These are phyloP conservation scores for Quercus suber DNA, from an alignment of 306 rosid genomes.

Conservation along the genomic window DNA sequence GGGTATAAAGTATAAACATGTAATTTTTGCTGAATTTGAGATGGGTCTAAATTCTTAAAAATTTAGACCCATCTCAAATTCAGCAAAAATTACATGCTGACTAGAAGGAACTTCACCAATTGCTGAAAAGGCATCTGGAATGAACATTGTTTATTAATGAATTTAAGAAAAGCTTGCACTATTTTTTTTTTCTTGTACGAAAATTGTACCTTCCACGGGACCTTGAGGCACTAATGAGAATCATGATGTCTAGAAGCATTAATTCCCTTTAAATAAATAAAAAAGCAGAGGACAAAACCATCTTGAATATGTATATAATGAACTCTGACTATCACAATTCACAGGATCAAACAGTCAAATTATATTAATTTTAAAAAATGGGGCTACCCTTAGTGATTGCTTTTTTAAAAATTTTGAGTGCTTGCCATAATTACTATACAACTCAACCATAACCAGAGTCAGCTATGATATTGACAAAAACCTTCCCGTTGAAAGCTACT, in stretches of 20 bases:
- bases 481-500: background rate
- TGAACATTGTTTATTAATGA: constrained; percentile 5
- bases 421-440: background rate
- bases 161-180: constrained; percentile 8
- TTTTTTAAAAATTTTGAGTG: background rate
- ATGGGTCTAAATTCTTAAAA: background rate
- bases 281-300: background rate
- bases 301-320: background rate
- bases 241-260: background rate
- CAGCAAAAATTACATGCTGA: constrained; percentile 5
- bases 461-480: background rate
- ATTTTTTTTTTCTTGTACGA: constrained; percentile 28
- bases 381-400: background rate
- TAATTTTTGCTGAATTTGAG: background rate
- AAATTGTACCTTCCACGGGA: constrained; percentile 29
- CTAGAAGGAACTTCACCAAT: background rate
- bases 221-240: background rate
- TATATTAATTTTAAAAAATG: too few relatives aligned
- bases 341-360: too few relatives aligned
- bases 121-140: constrained; percentile 1
- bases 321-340: background rate
- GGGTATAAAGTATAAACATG: too few relatives aligned
- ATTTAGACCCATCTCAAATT: too few relatives aligned
- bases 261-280: background rate
- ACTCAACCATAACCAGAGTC: background rate